Percentiles rank a stretch among this genome's conserved stretches.
Evolutionary conservation across 2,329 filamentous ascomycete genomes (phyloP).

Genomic region (Talaromyces amestolkiae): DNA sequence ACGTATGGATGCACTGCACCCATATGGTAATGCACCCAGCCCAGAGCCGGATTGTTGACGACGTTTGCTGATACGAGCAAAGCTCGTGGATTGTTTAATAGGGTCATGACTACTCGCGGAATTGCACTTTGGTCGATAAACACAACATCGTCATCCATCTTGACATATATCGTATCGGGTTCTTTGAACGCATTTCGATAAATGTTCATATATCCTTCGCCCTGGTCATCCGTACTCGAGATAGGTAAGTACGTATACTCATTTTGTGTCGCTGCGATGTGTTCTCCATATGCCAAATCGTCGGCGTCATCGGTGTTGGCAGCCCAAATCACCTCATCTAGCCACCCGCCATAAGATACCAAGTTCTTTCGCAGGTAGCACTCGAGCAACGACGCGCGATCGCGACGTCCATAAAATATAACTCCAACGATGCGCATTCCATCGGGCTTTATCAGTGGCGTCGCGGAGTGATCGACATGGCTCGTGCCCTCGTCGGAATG

Average conservation of each 20-base stretch:
- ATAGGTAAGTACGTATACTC: slow-evolving; percentile 16
- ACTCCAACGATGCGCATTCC: slow-evolving; percentile 16
- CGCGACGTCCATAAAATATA: slow-evolving; percentile 19
- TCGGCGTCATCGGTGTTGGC: slow-evolving; percentile 17
- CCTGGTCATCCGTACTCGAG: neutral
- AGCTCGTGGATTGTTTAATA: slow-evolving; percentile 16
- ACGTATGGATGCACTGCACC: slow-evolving; percentile 19
- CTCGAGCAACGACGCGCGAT: slow-evolving; percentile 18
- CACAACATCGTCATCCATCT: slow-evolving; percentile 20
- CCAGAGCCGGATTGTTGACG: slow-evolving; percentile 18
- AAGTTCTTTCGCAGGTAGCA: slow-evolving; percentile 17
- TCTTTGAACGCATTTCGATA: slow-evolving; percentile 15
- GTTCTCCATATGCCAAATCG: slow-evolving; percentile 17
- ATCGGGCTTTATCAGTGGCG: slow-evolving; percentile 17
- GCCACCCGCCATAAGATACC: slow-evolving; percentile 15
- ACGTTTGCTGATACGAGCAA: slow-evolving; percentile 19
- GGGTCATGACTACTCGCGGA: slow-evolving; percentile 14
- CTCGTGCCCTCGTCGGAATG: slow-evolving; percentile 18
- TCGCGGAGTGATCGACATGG: slow-evolving; percentile 17
- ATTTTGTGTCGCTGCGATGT: slow-evolving; percentile 11
- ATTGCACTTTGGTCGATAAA: slow-evolving; percentile 20
- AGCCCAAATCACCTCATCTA: slow-evolving; percentile 19
- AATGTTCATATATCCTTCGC: slow-evolving; percentile 10
- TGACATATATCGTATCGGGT: slow-evolving; percentile 18
- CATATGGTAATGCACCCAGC: slow-evolving; percentile 20